These are phyloP conservation scores for Coriolopsis trogii DNA, from an alignment of 1,284 basidiomycete species.

Conservation along the genomic window DNA sequence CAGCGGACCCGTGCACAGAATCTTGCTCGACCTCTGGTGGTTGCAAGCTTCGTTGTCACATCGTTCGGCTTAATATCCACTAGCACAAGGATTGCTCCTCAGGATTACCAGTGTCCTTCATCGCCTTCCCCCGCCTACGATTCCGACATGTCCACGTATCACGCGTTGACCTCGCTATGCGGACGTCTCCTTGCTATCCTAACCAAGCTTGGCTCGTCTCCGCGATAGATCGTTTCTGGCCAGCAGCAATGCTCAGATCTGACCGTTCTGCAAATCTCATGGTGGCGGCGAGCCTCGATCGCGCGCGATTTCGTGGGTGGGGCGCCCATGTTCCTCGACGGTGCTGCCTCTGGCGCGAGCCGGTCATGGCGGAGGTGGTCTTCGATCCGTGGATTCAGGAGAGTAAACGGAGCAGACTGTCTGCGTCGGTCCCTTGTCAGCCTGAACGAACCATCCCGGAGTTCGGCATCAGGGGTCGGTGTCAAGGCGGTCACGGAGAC, in stretches of 20 bases:
- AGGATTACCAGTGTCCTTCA: slow-evolving; percentile 26
- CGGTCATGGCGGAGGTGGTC: slow-evolving; percentile 31
- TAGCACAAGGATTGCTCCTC: slow-evolving; percentile 9
- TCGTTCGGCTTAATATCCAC: background rate
- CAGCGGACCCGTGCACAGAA: too few species aligned
- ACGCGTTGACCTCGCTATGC: slow-evolving; percentile 39
- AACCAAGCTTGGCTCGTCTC: slow-evolving; percentile 38
- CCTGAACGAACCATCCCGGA: slow-evolving; percentile 27
- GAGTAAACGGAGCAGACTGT: background rate
- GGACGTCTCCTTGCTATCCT: slow-evolving; percentile 45
- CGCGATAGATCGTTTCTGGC: slow-evolving; percentile 27
- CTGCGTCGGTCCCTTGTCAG: slow-evolving; percentile 2
- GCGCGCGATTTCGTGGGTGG: slow-evolving; percentile 37
- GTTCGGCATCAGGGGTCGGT: slow-evolving; percentile 30
- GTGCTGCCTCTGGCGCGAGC: slow-evolving; percentile 42
- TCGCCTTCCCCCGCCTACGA: slow-evolving; percentile 26
- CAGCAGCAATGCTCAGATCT: slow-evolving; percentile 44
- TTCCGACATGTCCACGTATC: slow-evolving; percentile 38
- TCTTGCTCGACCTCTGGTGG: too few species aligned
- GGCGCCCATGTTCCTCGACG: slow-evolving; percentile 34
- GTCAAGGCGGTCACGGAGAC: slow-evolving; percentile 21
- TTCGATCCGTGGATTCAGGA: slow-evolving; percentile 3
- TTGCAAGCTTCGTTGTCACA: too few species aligned
- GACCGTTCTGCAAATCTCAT: slow-evolving; percentile 50
- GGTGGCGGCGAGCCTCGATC: slow-evolving; percentile 59